Base-by-base conservation (phyloP, 139 green algal genomes). In the Dunaliella sp. region DNA sequence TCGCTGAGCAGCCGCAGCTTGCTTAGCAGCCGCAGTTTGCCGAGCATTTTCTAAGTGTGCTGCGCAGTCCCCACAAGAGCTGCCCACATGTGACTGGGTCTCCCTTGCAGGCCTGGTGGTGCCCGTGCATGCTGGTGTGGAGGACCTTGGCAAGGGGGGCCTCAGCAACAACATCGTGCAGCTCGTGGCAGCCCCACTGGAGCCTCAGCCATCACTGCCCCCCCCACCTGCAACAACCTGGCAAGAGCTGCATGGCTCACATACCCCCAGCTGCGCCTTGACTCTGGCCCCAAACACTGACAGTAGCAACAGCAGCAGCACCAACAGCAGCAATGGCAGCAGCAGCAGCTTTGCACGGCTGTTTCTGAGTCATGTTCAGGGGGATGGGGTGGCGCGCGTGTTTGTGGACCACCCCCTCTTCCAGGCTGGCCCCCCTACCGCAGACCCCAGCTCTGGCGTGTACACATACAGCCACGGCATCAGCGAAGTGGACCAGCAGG, bases 391-490 rank as follows among this genome's bases (percentile, higher is more conserved):
- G 35, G 79, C 94, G 36, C 89, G 92, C 21, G 93, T 97, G 24
- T 98, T 98, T 90, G 93, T 98, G 1, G 91, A 96, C 85, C 95
- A 98, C 83, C 93, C 93, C 0, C 36, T 96, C 0, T 96, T 91
- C 65, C n/a, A 38, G 1, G 36, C 25, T 38, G 25, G 7, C 16
- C n/a, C 57, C 32, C 38, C 38, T 16, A 65, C 7, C 16, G 31
- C 38, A 0, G 1, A 36, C 80, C 37, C 77, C 85, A n/a, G 83
- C 76, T 35, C 48, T 16, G 48, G 79, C 3, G 85, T 87, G 16
- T 91, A 90, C 82, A 93, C 91, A 0, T 94, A 95, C 80, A 24
- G 58, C n/a, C 87, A 93, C 22, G 85, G 78, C 30, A 80, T 80
- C 25, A 0, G 21, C 7, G 21, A 33, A 7, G 36, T 85, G 36